phyloP scores from a whole-genome alignment of 2,329 filamentous ascomycete species.

The Fusarium fujikuroi region DNA sequence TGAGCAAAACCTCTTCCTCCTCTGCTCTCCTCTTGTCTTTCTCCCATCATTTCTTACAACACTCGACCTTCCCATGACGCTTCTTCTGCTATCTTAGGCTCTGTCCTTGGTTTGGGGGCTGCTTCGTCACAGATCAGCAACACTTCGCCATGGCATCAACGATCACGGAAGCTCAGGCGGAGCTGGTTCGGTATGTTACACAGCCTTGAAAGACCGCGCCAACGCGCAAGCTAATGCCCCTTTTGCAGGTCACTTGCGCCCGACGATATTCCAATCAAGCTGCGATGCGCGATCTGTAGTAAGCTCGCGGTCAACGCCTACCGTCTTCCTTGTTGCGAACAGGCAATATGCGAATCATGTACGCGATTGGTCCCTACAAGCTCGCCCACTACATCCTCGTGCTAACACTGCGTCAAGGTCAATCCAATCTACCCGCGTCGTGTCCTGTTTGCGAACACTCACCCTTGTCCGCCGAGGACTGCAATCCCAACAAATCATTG shows the following conservation, averaged over 20 bases:
- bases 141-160: constrained; percentile 50
- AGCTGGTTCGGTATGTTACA: constrained; percentile 64
- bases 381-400: background rate
- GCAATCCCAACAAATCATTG: constrained; percentile 89
- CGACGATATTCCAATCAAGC: constrained; percentile 93
- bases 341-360: constrained; percentile 93
- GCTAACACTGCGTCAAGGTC: constrained; percentile 63
- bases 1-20: constrained; percentile 19
- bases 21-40: background rate
- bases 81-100: constrained; percentile 36
- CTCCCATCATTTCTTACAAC: constrained; percentile 3
- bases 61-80: constrained; percentile 40
- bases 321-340: constrained; percentile 93
- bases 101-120: constrained; percentile 34
- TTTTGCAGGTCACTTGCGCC: constrained; percentile 76
- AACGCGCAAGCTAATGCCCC: constrained; percentile 15
- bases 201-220: background rate
- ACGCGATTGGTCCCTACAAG: constrained; percentile 6
- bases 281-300: constrained; percentile 94
- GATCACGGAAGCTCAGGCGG: constrained; percentile 63
- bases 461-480: constrained; percentile 85
- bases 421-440: constrained; percentile 77
- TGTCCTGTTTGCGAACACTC: constrained; percentile 95
- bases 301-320: constrained; percentile 91
- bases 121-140: constrained; percentile 19